These are phyloP conservation scores for Fusarium devonianum DNA, from an alignment of 2,329 filamentous ascomycete species.

Conservation along the genomic window DNA sequence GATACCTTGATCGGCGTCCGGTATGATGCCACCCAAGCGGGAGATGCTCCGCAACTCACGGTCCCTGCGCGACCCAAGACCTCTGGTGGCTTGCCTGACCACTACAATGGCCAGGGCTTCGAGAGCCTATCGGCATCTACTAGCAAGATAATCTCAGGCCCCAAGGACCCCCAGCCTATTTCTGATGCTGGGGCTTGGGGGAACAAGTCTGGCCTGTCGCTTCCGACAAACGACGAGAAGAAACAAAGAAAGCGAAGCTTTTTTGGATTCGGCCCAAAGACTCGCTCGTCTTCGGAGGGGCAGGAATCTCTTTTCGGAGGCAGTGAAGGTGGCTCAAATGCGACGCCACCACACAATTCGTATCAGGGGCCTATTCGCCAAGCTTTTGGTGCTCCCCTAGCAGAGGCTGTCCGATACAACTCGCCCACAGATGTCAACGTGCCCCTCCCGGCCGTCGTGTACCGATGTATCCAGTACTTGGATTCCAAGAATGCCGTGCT, in stretches of 20 bases:
- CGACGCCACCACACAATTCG: constrained; percentile 52
- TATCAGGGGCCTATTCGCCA: constrained; percentile 66
- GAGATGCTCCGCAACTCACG: constrained; percentile 56
- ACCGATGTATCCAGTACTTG: constrained; percentile 93
- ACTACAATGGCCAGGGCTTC: constrained; percentile 43
- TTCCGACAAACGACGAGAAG: constrained; percentile 73
- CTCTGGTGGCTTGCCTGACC: constrained; percentile 45
- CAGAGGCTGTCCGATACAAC: constrained; percentile 85
- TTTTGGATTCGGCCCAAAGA: constrained; percentile 72
- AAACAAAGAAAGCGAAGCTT: constrained; percentile 81
- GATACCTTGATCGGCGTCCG: constrained; percentile 64
- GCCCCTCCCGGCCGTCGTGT: constrained; percentile 89
- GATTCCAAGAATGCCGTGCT: constrained; percentile 79
- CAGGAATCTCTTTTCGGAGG: constrained; percentile 63
- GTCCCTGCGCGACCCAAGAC: constrained; percentile 49
- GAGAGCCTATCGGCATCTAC: constrained; percentile 51
- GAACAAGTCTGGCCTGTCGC: constrained; percentile 68
- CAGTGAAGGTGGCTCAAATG: constrained; percentile 54
- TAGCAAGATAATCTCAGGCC: constrained; percentile 75
- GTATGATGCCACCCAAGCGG: constrained; percentile 63
- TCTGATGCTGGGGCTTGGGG: constrained; percentile 86
- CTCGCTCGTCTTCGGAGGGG: constrained; percentile 64
- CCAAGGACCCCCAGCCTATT: constrained; percentile 84
- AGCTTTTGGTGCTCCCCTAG: constrained; percentile 85
- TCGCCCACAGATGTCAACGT: constrained; percentile 75